These are phyloP conservation scores for Fusarium ramigenum DNA, from an alignment of 2,329 filamentous ascomycete genomes.

Conservation along the genomic window DNA sequence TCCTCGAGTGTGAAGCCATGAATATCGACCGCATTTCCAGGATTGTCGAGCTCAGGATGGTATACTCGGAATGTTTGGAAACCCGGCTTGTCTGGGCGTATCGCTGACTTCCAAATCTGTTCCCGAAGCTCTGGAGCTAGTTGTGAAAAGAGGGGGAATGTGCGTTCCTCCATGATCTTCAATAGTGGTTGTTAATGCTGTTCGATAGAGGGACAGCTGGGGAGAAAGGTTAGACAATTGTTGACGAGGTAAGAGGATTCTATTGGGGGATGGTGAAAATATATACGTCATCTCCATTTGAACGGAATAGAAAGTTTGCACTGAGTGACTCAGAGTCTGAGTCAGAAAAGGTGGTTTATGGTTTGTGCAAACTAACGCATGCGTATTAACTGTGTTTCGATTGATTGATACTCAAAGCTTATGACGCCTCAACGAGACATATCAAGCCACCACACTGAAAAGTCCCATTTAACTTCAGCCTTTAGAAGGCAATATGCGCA, in stretches of 20 bases:
- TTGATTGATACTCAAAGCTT: too few species aligned
- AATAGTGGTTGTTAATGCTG: not conserved
- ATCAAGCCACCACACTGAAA: too few species aligned
- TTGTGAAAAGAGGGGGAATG: not conserved
- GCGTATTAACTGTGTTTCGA: not conserved
- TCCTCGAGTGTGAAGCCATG: not conserved
- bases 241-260: fast-evolving
- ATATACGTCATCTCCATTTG: not conserved
- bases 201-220: not conserved
- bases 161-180: not conserved
- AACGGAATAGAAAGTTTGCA: not conserved
- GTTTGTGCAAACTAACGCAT: not conserved
- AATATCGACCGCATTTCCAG: not conserved
- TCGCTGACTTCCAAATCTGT: fast-evolving
- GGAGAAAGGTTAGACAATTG: too few species aligned
- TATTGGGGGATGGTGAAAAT: too few species aligned
- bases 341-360: not conserved
- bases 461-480: too few species aligned
- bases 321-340: not conserved
- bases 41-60: fast-evolving
- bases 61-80: not conserved
- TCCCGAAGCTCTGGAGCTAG: not conserved
- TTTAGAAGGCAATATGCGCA: too few species aligned
- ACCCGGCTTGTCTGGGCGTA: not conserved
- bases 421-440: too few species aligned